These are phyloP conservation scores for Cystobasidiaceae sp. DNA, from an alignment of 1,284 basidiomycete species.

Conservation along the genomic window DNA sequence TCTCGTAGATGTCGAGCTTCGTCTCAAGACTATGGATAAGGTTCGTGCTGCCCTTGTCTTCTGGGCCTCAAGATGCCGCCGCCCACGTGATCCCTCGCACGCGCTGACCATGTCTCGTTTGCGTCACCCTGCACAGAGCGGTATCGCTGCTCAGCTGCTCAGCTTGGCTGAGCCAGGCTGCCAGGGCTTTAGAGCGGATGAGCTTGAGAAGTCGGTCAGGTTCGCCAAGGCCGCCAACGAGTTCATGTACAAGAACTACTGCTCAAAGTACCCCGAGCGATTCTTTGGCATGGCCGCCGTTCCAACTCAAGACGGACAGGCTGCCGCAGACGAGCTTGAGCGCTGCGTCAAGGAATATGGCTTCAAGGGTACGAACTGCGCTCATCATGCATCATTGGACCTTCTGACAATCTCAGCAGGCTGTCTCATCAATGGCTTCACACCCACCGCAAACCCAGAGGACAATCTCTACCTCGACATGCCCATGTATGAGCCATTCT, in stretches of 20 bases:
- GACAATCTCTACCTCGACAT: conserved; percentile 9
- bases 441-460: not conserved
- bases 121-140: not conserved
- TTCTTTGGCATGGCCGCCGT: conserved; percentile 2
- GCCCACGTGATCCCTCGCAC: no score
- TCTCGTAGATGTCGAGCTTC: not conserved
- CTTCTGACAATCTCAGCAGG: not conserved
- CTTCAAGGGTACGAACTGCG: not conserved
- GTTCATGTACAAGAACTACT: not conserved
- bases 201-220: conserved; percentile 1
- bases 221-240: conserved; percentile 3
- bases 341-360: conserved; percentile 3
- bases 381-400: no score
- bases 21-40: not conserved
- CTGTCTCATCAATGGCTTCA: not conserved
- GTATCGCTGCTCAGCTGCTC: not conserved
- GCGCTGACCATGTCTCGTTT: not conserved
- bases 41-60: not conserved
- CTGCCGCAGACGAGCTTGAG: conserved; percentile 2
- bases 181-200: not conserved
- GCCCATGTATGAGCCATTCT: conserved; percentile 7
- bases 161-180: not conserved
- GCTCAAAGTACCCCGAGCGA: not conserved
- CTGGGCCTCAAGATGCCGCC: no score
- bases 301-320: not conserved